Evolutionary conservation across 2,329 filamentous ascomycete species (phyloP).

Genomic region (Fusarium dlaminii): DNA sequence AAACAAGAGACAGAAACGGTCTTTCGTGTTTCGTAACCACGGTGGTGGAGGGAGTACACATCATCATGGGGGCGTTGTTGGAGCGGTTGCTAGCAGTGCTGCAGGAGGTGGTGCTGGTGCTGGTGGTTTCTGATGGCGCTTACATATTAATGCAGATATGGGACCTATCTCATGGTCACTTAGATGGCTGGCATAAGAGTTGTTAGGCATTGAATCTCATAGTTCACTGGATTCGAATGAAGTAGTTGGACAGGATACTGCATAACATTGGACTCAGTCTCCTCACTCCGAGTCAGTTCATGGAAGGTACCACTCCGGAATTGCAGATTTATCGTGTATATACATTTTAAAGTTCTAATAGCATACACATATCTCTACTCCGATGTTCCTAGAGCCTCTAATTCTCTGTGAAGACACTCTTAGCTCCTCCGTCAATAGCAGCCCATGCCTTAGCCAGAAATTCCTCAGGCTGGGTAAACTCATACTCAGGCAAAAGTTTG

Average conservation of each 20-base stretch:
- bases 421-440: constrained; percentile 15
- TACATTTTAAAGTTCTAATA: background rate
- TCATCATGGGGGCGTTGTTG: background rate
- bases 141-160: too few species aligned
- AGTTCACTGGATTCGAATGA: background rate
- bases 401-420: background rate
- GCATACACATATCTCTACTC: background rate
- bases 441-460: constrained; percentile 50
- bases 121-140: background rate
- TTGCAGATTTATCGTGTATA: background rate
- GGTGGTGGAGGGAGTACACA: background rate
- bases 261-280: too few species aligned
- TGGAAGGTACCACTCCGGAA: background rate
- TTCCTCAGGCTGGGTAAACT: constrained; percentile 53
- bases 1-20: background rate
- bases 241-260: background rate
- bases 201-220: background rate
- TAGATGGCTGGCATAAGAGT: background rate
- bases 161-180: too few species aligned
- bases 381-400: background rate
- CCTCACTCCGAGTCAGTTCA: too few species aligned
- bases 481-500: constrained; percentile 53
- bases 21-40: background rate
- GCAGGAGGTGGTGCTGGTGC: background rate
- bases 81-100: background rate